These are phyloP conservation scores for Rhododendron mucronatum DNA, from an alignment of 148 eudicot species.

Conservation along the genomic window DNA sequence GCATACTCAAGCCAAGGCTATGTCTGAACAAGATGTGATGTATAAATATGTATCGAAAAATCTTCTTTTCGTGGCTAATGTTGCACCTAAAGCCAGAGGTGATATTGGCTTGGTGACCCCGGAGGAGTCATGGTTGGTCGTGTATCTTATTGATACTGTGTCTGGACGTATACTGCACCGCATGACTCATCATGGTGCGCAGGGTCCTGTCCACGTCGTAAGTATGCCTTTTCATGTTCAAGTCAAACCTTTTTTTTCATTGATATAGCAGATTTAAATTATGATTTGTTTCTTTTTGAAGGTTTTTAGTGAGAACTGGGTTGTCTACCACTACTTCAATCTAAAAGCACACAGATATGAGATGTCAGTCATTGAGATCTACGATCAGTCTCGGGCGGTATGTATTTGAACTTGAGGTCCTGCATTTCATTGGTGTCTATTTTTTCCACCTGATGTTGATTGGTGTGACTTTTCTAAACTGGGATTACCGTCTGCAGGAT, in stretches of 20 bases:
- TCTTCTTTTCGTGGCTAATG: constrained; percentile 80
- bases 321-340: constrained; percentile 97
- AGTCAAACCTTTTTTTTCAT: not conserved
- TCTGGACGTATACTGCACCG: constrained; percentile 94
- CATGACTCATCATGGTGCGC: constrained; percentile 87
- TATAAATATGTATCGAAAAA: constrained; percentile 91
- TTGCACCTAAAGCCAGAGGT: constrained; percentile 83
- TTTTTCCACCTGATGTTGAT: not conserved
- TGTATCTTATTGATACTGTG: constrained; percentile 86
- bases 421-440: constrained; percentile 5
- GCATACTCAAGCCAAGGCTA: constrained; percentile 93
- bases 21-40: constrained; percentile 84
- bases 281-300: constrained; percentile 27
- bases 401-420: constrained; percentile 17
- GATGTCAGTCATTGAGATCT: constrained; percentile 98
- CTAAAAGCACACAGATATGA: constrained; percentile 95
- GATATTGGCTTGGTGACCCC: constrained; percentile 85
- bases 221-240: constrained; percentile 29
- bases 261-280: not conserved
- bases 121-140: constrained; percentile 82
- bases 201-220: constrained; percentile 97
- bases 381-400: constrained; percentile 98
- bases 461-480: constrained; percentile 11
- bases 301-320: constrained; percentile 99
- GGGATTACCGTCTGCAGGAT: constrained; percentile 48